Conservation (phyloP, 345 rosid species). For the Linum trigynum region DNA sequence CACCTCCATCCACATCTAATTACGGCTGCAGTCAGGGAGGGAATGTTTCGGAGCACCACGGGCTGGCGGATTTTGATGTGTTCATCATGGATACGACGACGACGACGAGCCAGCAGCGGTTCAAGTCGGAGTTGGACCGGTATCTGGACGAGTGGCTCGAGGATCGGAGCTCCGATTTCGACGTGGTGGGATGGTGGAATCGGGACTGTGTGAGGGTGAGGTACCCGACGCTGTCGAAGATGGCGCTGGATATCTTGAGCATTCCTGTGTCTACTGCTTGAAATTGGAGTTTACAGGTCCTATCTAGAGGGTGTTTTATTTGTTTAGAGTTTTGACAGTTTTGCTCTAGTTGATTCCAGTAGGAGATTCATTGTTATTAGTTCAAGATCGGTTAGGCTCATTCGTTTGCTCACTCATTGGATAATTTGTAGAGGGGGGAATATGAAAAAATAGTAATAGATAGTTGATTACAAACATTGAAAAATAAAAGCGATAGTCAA, state of each 20-base stretch:
- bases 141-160: conserved; percentile 78
- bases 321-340: not conserved
- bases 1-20: too few relatives aligned
- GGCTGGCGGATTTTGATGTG: conserved; percentile 8
- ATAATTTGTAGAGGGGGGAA: too few relatives aligned
- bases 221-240: conserved; percentile 74
- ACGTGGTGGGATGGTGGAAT: conserved; percentile 86
- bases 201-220: conserved; percentile 37
- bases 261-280: conserved; percentile 55
- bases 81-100: too few relatives aligned
- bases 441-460: too few relatives aligned
- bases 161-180: conserved; percentile 44
- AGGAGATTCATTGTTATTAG: too few relatives aligned
- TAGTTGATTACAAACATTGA: too few relatives aligned
- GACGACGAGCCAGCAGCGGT: not conserved
- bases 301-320: too few relatives aligned
- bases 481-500: too few relatives aligned
- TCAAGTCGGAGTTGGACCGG: conserved; percentile 70
- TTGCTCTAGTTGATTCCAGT: too few relatives aligned
- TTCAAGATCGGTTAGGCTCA: too few relatives aligned
- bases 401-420: too few relatives aligned
- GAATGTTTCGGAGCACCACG: conserved; percentile 32
- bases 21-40: too few relatives aligned
- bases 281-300: conserved; percentile 31
- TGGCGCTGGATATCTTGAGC: conserved; percentile 78